phyloP scores from a whole-genome alignment of 768 basidiomycete genomes.

The Daedaleopsis nitida region DNA sequence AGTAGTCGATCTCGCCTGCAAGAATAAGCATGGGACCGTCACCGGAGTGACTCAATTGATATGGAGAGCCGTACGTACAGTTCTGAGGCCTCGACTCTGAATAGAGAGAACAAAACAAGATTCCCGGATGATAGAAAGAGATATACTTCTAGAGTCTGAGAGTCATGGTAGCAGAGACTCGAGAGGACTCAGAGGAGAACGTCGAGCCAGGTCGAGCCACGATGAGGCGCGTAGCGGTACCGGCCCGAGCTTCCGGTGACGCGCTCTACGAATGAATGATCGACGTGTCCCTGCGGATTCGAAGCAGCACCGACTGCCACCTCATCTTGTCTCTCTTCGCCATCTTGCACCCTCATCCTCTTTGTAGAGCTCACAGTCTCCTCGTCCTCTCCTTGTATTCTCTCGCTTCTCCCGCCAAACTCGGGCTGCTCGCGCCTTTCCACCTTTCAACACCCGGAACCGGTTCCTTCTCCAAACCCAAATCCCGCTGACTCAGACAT shows the following conservation, averaged over 20 bases:
- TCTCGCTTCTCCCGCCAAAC: slow-evolving; percentile 10
- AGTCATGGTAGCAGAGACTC: too few relatives aligned
- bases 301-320: slow-evolving; percentile 1
- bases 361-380: background rate
- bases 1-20: too few relatives aligned
- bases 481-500: background rate
- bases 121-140: too few relatives aligned
- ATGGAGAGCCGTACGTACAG: too few relatives aligned
- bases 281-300: slow-evolving; percentile 13
- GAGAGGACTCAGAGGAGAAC: too few relatives aligned
- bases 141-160: too few relatives aligned
- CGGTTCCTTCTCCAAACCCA: background rate
- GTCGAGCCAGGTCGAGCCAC: too few relatives aligned
- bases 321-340: background rate
- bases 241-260: background rate
- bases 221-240: background rate
- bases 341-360: slow-evolving; percentile 3
- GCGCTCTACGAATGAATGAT: slow-evolving; percentile 2
- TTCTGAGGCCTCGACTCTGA: too few relatives aligned
- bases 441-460: background rate
- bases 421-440: slow-evolving; percentile 5
- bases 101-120: too few relatives aligned
- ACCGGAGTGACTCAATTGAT: too few relatives aligned
- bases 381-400: background rate
- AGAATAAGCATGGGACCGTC: too few relatives aligned